Percentiles rank a stretch among this genome's conserved stretches.
These are phyloP conservation scores for Xylaria arbuscula DNA, from an alignment of 2,329 filamentous ascomycete genomes.

Conservation along the genomic window DNA sequence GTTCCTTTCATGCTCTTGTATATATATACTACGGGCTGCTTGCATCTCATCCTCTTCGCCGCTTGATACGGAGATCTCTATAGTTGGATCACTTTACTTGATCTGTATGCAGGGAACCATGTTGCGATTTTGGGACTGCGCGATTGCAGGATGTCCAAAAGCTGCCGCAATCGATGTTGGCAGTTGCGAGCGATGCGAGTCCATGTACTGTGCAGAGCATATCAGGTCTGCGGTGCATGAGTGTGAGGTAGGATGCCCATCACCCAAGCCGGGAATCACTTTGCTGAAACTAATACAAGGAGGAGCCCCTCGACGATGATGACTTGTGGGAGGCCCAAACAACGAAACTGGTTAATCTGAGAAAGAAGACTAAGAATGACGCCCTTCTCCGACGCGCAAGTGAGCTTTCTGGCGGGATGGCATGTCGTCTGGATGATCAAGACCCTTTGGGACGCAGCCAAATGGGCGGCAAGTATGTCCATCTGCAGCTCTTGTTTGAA, in stretches of 20 bases:
- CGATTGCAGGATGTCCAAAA: slow-evolving; percentile 20
- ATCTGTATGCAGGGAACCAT: background rate
- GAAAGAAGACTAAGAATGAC: slow-evolving; percentile 35
- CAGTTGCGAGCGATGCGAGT: slow-evolving; percentile 30
- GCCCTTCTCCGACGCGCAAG: slow-evolving; percentile 36
- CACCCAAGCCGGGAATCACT: background rate
- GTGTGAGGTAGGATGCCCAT: slow-evolving; percentile 19
- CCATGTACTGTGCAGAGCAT: slow-evolving; percentile 31
- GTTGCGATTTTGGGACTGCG: background rate
- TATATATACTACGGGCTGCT: too few species aligned
- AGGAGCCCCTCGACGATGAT: slow-evolving; percentile 37
- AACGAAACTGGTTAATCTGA: slow-evolving; percentile 36
- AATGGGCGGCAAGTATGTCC: slow-evolving; percentile 29
- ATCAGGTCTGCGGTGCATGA: slow-evolving; percentile 17
- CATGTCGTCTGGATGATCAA: slow-evolving; percentile 33
- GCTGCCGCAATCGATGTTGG: slow-evolving; percentile 33
- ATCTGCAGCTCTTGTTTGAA: slow-evolving; percentile 28
- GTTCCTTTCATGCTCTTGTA: too few species aligned
- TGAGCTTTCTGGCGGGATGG: slow-evolving; percentile 36
- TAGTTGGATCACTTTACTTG: too few species aligned
- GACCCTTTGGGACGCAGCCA: slow-evolving; percentile 25
- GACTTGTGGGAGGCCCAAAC: slow-evolving; percentile 37
- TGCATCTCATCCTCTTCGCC: too few species aligned
- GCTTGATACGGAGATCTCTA: too few species aligned
- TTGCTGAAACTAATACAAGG: slow-evolving; percentile 15